Conservation (phyloP, 176 grass and related monocot genomes). For the Aegilops tauschii region DNA sequence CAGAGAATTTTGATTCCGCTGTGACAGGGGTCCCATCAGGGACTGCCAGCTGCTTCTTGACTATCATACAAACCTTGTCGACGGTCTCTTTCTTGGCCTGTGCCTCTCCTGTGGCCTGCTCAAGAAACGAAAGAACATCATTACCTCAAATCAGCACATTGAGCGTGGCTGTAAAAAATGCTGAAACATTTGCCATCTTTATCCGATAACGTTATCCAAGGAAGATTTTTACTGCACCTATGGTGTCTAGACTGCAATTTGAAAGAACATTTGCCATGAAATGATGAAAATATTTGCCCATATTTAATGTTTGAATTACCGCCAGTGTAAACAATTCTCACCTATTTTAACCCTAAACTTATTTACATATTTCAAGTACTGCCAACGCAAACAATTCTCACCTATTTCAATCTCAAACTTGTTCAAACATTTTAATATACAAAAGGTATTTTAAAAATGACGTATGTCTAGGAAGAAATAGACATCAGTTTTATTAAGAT, state of each 20-base stretch:
- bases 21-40: constrained; percentile 25
- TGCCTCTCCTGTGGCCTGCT: constrained; percentile 41
- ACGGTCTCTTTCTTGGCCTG: constrained; percentile 73
- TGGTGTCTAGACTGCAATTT: not conserved
- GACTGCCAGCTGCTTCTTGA: constrained; percentile 63
- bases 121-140: not conserved
- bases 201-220: not conserved
- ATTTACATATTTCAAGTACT: constrained; percentile 6
- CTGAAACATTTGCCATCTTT: constrained; percentile 4
- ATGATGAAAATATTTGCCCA: not conserved
- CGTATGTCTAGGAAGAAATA: not conserved
- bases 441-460: not conserved
- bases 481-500: not conserved
- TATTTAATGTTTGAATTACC: not conserved
- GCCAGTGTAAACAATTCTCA: not conserved
- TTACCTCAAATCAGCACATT: not conserved
- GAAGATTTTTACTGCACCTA: not conserved
- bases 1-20: constrained; percentile 55
- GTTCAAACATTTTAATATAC: constrained; percentile 3
- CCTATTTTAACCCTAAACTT: not conserved
- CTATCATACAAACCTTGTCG: constrained; percentile 64
- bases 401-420: not conserved
- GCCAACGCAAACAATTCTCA: not conserved
- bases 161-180: not conserved
- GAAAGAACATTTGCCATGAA: not conserved